Base-by-base conservation (phyloP, 768 basidiomycete genomes). In the Trametes cubensis region DNA sequence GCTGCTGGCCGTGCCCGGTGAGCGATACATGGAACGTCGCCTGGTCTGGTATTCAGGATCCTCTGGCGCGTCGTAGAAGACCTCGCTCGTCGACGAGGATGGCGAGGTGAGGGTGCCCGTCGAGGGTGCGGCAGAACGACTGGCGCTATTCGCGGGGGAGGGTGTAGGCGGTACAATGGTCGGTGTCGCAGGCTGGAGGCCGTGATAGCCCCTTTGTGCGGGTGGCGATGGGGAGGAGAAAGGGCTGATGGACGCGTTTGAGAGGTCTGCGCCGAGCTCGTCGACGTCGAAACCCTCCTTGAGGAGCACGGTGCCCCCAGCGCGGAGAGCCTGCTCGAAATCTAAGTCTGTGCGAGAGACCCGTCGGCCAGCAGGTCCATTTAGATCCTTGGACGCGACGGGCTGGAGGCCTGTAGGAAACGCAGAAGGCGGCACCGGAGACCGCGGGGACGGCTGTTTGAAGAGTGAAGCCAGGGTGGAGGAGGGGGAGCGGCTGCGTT, bases 1-100 rank as follows among this genome's bases (percentile, higher is more conserved):
- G 71, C 90, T 94, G 68, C 90, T 92, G 38, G 94, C 90, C 8
- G 93, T 95, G 45, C 94, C 95, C 13, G 90, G 82, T 20, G 91
- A 89, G 60, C 95, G 82, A 73, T 94, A 95, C 78, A 97, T 85
- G 64, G 90, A 92, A 52, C 92, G 84, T 47, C 92, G 83, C 73
- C 90, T 90, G 8, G 83, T 85, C 69, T 88, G 86, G 69, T 84
- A 81, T 67, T 89, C 88, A 11, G 74, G 68, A 71, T 89, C 87
- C 63, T 88, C 86, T 10, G 58, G 63, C 39, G 82, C 79, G 74
- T 90, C 88, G 74, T 80, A 81, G 70, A 83, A 83, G 47, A 87
- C 70, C 61, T 88, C 86, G 68, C 81, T 82, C 42, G 85, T 82
- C 20, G 83, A 81, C 8, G 85, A 78, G 2, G 83, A 79, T 26